Percentiles rank a stretch among this genome's conserved stretches.
These are phyloP conservation scores for Candida sp. DNA, from an alignment of 1,139 yeast species.

Conservation along the genomic window DNA sequence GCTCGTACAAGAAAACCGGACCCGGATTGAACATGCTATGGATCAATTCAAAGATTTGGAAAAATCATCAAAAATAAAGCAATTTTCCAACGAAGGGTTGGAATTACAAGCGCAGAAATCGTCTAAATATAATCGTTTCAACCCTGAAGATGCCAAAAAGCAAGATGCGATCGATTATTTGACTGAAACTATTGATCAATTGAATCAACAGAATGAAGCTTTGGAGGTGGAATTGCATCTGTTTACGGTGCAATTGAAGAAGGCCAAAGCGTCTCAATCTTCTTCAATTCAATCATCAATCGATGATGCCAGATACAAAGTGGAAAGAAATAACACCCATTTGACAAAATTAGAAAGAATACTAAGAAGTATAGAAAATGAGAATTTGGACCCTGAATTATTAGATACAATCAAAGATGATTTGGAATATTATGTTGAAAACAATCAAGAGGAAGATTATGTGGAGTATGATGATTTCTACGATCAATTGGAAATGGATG, in stretches of 20 bases:
- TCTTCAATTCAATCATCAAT: conserved; percentile 45
- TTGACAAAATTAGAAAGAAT: conserved; percentile 74
- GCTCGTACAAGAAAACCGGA: conserved; percentile 71
- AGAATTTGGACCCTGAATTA: conserved; percentile 76
- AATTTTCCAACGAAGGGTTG: conserved; percentile 91
- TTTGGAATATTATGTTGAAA: conserved; percentile 89
- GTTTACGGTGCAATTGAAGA: conserved; percentile 39
- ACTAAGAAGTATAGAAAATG: conserved; percentile 76
- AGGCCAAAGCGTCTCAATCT: conserved; percentile 47
- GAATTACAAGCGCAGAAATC: conserved; percentile 55
- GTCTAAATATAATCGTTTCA: conserved; percentile 32
- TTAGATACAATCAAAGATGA: conserved; percentile 85
- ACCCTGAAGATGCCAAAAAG: conserved; percentile 77
- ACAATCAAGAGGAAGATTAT: conserved; percentile 94
- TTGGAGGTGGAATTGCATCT: conserved; percentile 76
- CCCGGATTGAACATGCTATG: conserved; percentile 89
- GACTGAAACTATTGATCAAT: conserved; percentile 72
- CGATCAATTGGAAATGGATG: conserved; percentile 78
- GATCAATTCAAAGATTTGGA: conserved; percentile 96
- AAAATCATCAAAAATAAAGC: conserved; percentile 92
- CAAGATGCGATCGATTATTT: conserved; percentile 73
- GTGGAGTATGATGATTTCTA: conserved; percentile 94
- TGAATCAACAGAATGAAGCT: conserved; percentile 77
- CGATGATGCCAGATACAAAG: conserved; percentile 57
- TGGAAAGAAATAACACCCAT: conserved; percentile 82